Percentiles rank a stretch among this genome's conserved stretches.
These are phyloP conservation scores for Ascoidea rubescens DNA, from an alignment of 805 yeast genomes.

Conservation along the genomic window DNA sequence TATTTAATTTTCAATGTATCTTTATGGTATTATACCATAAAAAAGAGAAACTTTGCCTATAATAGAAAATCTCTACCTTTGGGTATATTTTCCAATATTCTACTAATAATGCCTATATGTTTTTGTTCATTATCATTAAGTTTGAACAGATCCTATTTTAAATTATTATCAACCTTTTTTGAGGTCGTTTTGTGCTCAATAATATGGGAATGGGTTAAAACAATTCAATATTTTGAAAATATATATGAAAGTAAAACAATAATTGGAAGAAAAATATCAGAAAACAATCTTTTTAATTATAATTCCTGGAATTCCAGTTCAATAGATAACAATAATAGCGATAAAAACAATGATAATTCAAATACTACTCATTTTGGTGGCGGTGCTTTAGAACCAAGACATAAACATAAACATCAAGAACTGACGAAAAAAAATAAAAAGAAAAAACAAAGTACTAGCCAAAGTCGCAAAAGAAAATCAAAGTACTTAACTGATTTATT, in stretches of 20 bases:
- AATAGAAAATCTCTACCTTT: not conserved
- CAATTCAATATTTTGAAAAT: slow-evolving; percentile 3
- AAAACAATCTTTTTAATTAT: not conserved
- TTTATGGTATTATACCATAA: slow-evolving; percentile 1
- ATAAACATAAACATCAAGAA: too few relatives aligned
- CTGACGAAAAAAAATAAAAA: too few relatives aligned
- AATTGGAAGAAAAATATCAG: slow-evolving; percentile 4
- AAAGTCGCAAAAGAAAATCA: too few relatives aligned
- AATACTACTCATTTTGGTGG: too few relatives aligned
- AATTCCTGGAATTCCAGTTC: not conserved
- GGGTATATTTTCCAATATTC: slow-evolving; percentile 1
- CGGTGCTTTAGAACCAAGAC: too few relatives aligned
- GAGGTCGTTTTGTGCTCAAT: slow-evolving; percentile 6
- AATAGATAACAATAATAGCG: not conserved
- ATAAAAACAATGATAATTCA: not conserved
- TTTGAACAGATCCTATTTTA: slow-evolving; percentile 5
- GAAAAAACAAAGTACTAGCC: too few relatives aligned
- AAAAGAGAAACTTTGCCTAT: slow-evolving; percentile 3
- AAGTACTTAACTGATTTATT: too few relatives aligned
- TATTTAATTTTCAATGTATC: not conserved
- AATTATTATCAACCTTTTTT: slow-evolving; percentile 5
- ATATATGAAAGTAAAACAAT: slow-evolving; percentile 5
- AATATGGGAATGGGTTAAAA: slow-evolving; percentile 8
- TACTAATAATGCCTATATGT: slow-evolving; percentile 7
- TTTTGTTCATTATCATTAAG: slow-evolving; percentile 3